phyloP scores from a whole-genome alignment of 176 grass and related monocot species.

The Panicum miliaceum region DNA sequence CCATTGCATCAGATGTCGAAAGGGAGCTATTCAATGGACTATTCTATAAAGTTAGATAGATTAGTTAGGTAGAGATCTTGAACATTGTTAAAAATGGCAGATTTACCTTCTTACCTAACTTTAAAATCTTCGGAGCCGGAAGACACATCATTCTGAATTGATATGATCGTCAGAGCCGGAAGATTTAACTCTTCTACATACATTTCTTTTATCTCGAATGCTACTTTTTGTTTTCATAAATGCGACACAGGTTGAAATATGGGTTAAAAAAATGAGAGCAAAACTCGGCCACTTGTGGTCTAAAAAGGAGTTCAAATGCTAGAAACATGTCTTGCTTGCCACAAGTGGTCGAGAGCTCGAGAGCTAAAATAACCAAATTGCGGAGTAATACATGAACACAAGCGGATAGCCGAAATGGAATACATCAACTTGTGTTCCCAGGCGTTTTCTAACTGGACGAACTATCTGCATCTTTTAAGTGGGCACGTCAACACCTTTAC shows the following conservation, averaged over 20 bases:
- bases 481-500: too few relatives aligned
- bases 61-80: slow-evolving; percentile 1
- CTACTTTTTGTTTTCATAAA: too few relatives aligned
- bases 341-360: neutral
- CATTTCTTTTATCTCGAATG: too few relatives aligned
- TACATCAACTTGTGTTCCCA: too few relatives aligned
- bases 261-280: neutral
- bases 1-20: neutral
- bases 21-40: neutral
- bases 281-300: neutral
- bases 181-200: neutral
- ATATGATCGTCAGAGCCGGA: neutral
- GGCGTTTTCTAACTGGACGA: too few relatives aligned
- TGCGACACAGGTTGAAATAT: too few relatives aligned
- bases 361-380: neutral
- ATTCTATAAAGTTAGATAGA: neutral
- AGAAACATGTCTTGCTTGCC: neutral
- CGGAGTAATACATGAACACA: neutral
- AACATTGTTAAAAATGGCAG: neutral
- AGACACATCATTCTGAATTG: neutral
- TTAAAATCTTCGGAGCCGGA: neutral
- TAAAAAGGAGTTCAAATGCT: neutral
- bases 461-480: too few relatives aligned
- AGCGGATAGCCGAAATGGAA: too few relatives aligned
- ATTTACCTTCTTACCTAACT: slow-evolving; percentile 6